phyloP scores from a whole-genome alignment of 2,329 filamentous ascomycete species.

The Trichoderma breve region DNA sequence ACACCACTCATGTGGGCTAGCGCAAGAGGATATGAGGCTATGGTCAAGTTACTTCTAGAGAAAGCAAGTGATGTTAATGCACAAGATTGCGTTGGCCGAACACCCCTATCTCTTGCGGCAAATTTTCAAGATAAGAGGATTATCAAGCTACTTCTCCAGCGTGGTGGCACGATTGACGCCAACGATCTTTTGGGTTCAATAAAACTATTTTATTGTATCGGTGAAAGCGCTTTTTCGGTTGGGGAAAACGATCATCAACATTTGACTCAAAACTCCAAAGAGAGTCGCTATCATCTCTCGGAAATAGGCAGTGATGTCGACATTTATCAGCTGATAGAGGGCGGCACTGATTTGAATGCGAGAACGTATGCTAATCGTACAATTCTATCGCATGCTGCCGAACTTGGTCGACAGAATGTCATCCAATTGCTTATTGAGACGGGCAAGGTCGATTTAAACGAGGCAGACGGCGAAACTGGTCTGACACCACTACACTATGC shows the following conservation, averaged over 20 bases:
- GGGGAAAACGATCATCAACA: too few species aligned
- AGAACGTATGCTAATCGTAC: not conserved
- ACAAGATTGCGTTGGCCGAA: rapidly evolving
- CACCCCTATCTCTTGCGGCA: not conserved
- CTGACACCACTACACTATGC: not conserved
- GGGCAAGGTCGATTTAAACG: not conserved
- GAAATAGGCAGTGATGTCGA: not conserved
- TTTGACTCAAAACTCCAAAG: too few species aligned
- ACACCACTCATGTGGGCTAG: rapidly evolving
- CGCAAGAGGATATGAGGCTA: rapidly evolving
- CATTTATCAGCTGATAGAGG: not conserved
- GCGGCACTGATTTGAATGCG: not conserved
- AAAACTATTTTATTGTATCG: too few species aligned
- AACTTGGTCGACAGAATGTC: rapidly evolving
- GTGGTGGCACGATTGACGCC: not conserved
- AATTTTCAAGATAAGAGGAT: too few species aligned
- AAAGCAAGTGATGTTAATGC: not conserved
- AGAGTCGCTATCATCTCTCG: too few species aligned
- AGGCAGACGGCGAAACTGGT: not conserved
- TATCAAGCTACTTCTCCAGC: not conserved
- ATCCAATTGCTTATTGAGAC: not conserved
- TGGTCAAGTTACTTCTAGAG: not conserved
- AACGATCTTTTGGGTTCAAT: too few species aligned
- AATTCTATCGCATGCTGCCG: not conserved
- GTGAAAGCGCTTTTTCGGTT: too few species aligned